Evolutionary conservation across 2,329 filamentous ascomycete genomes (phyloP), one percentile per base, ranked within the genome.

Genomic region (Escovopsis weberi): DNA sequence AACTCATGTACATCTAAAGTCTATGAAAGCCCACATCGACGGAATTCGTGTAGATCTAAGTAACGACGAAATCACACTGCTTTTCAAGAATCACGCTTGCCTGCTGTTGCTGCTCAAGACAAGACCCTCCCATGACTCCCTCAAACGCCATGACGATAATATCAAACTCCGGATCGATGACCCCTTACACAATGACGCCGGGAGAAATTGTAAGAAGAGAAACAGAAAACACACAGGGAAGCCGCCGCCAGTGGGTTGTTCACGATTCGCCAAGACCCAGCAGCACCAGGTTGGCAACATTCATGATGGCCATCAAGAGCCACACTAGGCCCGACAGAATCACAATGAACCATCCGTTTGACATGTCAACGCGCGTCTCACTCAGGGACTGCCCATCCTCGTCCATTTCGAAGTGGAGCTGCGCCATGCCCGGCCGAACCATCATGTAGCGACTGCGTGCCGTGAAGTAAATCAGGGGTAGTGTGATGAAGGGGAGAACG

Each of bases 391-490:
- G 34, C 7, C 32, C 47, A 6, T 47, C 51, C 2, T 53, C 50
- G 12, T 58, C 52, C 4, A 53, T 50, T 12, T 59, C 55, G 37
- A 51, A 43, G 36, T 55, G 51, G 42, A 59, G 59, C 10, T 60
- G 53, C 6, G 63, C 60, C 23, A 58, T 56, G 32, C 69, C 68
- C 2, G 69, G 61, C 44, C 62, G 58, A 6, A 85, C 81, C 8
- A 76, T 84, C 86, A 94, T 94, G 61, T 82, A 91, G 54, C 77
- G 77, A 50, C 78, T 74, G 37, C 80, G 71, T 51, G 82, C 85
- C 0, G 86, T 94, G 53, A 93, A 93, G 62, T 83, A 93, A 43
- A 94, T 81, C 30, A 94, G 64, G 2, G 86, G 86, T 1, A 85
- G 83, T 1, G 75, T 78, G n/a, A 89, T 75, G 55, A 94, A 88